These are phyloP conservation scores for Haplosporangium sp. DNA, from an alignment of 371 early-diverging fungal genomes.

Conservation along the genomic window DNA sequence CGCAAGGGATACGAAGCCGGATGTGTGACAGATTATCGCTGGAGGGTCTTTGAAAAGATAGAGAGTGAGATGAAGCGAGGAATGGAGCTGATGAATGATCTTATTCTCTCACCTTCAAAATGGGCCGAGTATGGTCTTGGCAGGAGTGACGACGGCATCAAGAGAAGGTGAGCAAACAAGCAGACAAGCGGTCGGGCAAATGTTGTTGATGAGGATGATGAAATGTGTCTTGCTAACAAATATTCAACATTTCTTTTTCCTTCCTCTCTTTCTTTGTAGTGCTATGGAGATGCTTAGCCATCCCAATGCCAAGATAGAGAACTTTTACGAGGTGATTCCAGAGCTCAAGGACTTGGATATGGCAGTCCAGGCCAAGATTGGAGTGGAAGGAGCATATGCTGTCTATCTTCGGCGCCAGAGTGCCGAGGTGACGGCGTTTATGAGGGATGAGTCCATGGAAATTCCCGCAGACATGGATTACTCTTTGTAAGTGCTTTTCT, in stretches of 20 bases:
- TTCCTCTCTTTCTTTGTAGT: conserved; percentile 35
- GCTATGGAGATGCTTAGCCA: conserved; percentile 66
- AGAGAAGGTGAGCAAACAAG: conserved; percentile 59
- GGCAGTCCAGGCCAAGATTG: conserved; percentile 59
- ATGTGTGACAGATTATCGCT: conserved; percentile 62
- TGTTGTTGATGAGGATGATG: too few species aligned
- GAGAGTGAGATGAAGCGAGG: conserved; percentile 57
- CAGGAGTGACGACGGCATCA: conserved; percentile 63
- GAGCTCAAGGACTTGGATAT: conserved; percentile 58
- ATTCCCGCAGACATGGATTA: conserved; percentile 78
- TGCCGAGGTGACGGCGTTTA: conserved; percentile 69
- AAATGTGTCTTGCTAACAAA: background rate
- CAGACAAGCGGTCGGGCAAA: background rate
- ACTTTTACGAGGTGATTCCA: conserved; percentile 62
- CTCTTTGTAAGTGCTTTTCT: conserved; percentile 56
- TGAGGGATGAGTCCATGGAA: conserved; percentile 74
- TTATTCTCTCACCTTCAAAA: conserved; percentile 59
- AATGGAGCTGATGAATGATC: conserved; percentile 56
- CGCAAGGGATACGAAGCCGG: conserved; percentile 68
- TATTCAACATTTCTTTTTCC: background rate
- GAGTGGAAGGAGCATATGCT: conserved; percentile 76
- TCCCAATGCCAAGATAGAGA: conserved; percentile 59
- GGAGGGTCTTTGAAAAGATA: conserved; percentile 55
- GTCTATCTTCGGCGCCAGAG: conserved; percentile 78
- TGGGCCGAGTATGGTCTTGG: conserved; percentile 65